A percentile compares a stretch with the other conserved stretches of the same genome.
phyloP scores from a whole-genome alignment of 2,329 filamentous ascomycete genomes.

The Coniochaeta hoffmannii region DNA sequence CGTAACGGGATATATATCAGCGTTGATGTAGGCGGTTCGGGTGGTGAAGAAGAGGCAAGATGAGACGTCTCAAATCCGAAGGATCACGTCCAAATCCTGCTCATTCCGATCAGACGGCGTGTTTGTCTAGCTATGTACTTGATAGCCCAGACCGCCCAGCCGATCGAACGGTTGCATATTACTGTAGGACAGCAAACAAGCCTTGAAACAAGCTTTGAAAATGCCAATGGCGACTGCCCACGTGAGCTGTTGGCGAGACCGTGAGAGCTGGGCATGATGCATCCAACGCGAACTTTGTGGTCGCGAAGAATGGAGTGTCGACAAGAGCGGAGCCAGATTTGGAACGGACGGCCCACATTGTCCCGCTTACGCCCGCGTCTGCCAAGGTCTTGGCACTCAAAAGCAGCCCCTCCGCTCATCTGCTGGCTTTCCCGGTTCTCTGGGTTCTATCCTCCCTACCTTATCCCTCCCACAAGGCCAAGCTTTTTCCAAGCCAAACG shows the following conservation, averaged over 20 bases:
- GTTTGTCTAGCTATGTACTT: no score
- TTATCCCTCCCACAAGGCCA: background rate
- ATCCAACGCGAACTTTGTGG: no score
- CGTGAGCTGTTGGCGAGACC: no score
- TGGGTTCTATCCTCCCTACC: background rate
- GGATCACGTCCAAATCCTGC: background rate
- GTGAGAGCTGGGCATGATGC: no score
- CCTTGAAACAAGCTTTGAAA: no score
- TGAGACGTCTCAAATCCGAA: background rate
- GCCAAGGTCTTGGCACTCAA: conserved; percentile 4
- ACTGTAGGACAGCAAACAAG: no score
- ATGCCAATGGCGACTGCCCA: no score
- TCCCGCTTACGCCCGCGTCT: background rate
- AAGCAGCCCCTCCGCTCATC: background rate
- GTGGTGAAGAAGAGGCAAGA: background rate
- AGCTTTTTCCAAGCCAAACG: conserved; percentile 3
- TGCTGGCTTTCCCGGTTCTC: background rate
- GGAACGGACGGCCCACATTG: background rate
- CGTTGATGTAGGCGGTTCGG: background rate
- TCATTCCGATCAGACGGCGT: no score
- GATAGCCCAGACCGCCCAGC: no score
- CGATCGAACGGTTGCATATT: no score
- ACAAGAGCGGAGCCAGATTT: background rate
- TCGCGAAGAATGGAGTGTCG: background rate
- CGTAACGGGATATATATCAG: no score